Base-by-base conservation (phyloP, 345 rosid species). In the Citrus medica region DNA sequence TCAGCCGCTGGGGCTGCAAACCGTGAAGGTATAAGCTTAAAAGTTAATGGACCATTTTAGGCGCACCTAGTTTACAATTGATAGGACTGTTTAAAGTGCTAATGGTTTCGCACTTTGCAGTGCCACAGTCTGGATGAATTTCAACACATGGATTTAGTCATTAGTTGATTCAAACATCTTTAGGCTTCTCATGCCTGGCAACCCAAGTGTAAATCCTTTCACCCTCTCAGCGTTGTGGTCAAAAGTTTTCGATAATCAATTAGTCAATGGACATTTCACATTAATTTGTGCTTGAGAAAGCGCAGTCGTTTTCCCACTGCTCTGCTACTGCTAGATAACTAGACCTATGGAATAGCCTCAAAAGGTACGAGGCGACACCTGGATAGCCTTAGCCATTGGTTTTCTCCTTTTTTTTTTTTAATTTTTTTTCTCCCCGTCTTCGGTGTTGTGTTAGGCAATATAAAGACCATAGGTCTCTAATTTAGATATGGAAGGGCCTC, bases 291-390 rank as follows among this genome's bases (percentile, higher is more conserved):
- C 12, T 71, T 56, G 37, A 6, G 35, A 63, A 75, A 30, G 48
- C 28, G 40, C 30, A 12, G 28, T 37, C 48, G 8, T 48, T 17
- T 30, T 35, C 55, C 16, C n/a, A 35, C 32, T 59, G 33, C 37
- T 2, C 51, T 71, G 51, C 66, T 33, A 38, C 27, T 22, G 48
- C 46, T 53, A 14, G 48, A 27, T 33, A 76, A 66, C 53, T 5
- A 71, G 72, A 66, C 71, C 71, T 63, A 65, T n/a, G 63, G 61
- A n/a, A 32, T 46, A 33, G 6, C 78, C 78, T 48, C 78, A 64
- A 65, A 65, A 65, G 78, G 12, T 16, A 33, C 64, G 21, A 65
- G 71, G 51, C 63, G 78, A 7, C 14, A 64, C 13, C 58, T 35
- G 19, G 33, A 62, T 40, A 24, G 38, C 56, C 16, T 17, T 27